phyloP scores from a whole-genome alignment of 2,329 filamentous ascomycete species.

The Fusarium anthophilum region DNA sequence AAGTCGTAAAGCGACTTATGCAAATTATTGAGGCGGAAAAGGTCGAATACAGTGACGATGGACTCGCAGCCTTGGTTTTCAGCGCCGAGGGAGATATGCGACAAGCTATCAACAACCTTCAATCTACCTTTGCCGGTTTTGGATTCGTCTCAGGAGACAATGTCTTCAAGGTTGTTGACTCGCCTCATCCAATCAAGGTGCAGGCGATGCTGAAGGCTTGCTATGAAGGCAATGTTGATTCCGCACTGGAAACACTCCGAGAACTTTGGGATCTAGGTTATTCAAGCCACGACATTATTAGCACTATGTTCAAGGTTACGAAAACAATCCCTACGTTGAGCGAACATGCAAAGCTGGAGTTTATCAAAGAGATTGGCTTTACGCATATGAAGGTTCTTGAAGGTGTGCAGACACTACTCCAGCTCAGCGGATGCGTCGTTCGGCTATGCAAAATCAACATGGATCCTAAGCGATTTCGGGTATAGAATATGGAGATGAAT shows the following conservation, averaged over 20 bases:
- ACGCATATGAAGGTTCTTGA: constrained; percentile 99
- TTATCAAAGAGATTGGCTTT: constrained; percentile 98
- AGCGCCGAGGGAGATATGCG: constrained; percentile 98
- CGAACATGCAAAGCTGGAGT: constrained; percentile 95
- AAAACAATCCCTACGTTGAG: constrained; percentile 93
- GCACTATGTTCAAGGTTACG: constrained; percentile 98
- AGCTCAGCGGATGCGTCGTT: constrained; percentile 91
- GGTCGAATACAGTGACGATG: constrained; percentile 91
- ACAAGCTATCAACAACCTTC: constrained; percentile 98
- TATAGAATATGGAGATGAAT: constrained; percentile 24
- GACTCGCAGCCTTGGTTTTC: constrained; percentile 94
- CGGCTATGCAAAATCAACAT: constrained; percentile 96
- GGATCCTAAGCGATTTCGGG: constrained; percentile 83
- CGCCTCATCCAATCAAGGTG: constrained; percentile 96
- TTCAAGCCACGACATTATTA: constrained; percentile 98
- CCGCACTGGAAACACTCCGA: constrained; percentile 83
- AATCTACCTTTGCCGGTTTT: constrained; percentile 92
- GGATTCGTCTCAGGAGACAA: constrained; percentile 98
- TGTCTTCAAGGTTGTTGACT: constrained; percentile 97
- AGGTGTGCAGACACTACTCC: constrained; percentile 92
- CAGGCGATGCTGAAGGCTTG: constrained; percentile 99
- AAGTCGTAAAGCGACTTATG: constrained; percentile 88
- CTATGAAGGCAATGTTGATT: constrained; percentile 90
- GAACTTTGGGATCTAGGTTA: constrained; percentile 96
- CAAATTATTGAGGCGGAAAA: constrained; percentile 94